A percentile compares a stretch with the other conserved stretches of the same genome.
phyloP scores from a whole-genome alignment of 805 yeast genomes.

The Saccharomycopsis sp. region DNA sequence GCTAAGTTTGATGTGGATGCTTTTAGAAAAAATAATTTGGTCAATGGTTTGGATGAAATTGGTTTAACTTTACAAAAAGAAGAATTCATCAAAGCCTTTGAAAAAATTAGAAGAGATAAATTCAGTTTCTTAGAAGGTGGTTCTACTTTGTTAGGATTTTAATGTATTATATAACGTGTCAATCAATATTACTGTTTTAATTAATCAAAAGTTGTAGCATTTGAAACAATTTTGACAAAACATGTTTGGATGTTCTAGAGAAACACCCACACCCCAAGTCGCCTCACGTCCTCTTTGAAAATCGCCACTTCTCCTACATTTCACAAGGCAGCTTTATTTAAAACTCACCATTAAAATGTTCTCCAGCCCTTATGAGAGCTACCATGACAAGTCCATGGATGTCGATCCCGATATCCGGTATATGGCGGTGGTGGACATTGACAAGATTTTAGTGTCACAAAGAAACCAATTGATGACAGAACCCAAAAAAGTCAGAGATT shows the following conservation, averaged over 20 bases:
- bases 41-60: constrained; percentile 94
- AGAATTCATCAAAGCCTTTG: constrained; percentile 61
- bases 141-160: constrained; percentile 39
- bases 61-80: constrained; percentile 92
- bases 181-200: too few relatives aligned
- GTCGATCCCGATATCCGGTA: constrained; percentile 76
- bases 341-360: too few relatives aligned
- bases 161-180: too few relatives aligned
- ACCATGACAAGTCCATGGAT: constrained; percentile 27
- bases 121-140: constrained; percentile 95
- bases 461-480: not conserved
- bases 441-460: constrained; percentile 27
- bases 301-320: too few relatives aligned
- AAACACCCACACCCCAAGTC: too few relatives aligned
- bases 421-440: constrained; percentile 75
- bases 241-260: too few relatives aligned
- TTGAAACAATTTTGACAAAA: too few relatives aligned
- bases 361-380: too few relatives aligned
- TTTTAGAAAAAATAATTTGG: constrained; percentile 89
- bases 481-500: not conserved
- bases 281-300: too few relatives aligned
- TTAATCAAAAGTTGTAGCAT: too few relatives aligned
- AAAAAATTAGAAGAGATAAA: constrained; percentile 60
- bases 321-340: too few relatives aligned
- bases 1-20: constrained; percentile 80